Conservation (phyloP, 2,329 filamentous ascomycete genomes). For the Aaosphaeria arxii region DNA sequence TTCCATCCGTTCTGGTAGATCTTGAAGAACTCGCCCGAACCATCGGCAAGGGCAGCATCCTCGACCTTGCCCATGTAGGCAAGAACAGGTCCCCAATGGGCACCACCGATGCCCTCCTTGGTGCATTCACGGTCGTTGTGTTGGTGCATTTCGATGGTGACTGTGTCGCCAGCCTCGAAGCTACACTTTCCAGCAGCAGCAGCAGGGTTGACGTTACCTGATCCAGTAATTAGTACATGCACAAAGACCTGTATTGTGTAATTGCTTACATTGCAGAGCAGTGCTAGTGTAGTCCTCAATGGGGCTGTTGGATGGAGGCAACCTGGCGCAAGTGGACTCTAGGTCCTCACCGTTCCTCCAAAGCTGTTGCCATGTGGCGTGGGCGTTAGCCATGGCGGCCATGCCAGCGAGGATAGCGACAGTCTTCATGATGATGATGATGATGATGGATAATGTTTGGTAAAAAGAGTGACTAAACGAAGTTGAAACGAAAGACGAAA, state of each 20-base stretch:
- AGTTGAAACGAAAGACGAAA: conserved; percentile 15
- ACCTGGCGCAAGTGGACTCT: conserved; percentile 25
- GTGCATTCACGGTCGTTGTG: conserved; percentile 33
- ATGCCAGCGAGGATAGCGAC: conserved; percentile 23
- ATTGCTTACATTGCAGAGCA: conserved; percentile 18
- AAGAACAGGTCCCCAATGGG: conserved; percentile 36
- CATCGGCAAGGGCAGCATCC: conserved; percentile 30
- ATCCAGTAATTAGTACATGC: background rate
- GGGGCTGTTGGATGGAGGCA: conserved; percentile 25
- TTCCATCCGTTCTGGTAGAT: conserved; percentile 36
- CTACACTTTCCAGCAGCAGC: conserved; percentile 22
- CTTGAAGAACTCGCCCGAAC: conserved; percentile 36
- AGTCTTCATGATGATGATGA: conserved; percentile 19
- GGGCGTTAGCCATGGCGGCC: conserved; percentile 22
- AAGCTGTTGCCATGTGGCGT: conserved; percentile 28
- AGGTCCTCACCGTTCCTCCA: conserved; percentile 30
- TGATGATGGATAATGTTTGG: conserved; percentile 7
- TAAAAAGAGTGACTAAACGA: conserved; percentile 13
- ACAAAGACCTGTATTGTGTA: background rate
- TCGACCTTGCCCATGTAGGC: conserved; percentile 39
- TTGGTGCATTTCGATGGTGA: conserved; percentile 29
- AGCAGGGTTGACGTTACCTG: conserved; percentile 21
- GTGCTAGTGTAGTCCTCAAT: conserved; percentile 27
- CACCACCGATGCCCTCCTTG: conserved; percentile 35
- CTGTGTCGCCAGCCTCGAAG: conserved; percentile 22